A percentile compares a stretch with the other conserved stretches of the same genome.
Evolutionary conservation across 768 basidiomycete genomes (phyloP).

Genomic region (Phylloporus sp.): DNA sequence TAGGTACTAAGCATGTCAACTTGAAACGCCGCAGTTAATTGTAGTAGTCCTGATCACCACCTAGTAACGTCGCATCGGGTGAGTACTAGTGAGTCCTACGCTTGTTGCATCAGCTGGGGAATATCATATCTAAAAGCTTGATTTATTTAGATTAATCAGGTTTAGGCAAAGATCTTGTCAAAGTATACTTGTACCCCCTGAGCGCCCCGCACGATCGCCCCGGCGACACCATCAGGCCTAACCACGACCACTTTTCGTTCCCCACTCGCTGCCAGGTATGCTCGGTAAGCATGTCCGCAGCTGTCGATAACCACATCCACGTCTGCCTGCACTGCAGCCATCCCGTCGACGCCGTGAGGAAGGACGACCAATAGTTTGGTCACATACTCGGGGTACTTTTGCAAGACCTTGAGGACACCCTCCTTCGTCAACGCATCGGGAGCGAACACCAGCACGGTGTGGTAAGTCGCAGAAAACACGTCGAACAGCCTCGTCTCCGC

Average conservation of each 20-base stretch:
- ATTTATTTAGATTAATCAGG: no score
- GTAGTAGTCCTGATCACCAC: no score
- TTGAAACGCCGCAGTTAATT: no score
- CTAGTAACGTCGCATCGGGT: no score
- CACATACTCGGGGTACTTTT: constrained; percentile 1
- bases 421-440: not conserved
- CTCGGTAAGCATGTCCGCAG: constrained; percentile 36
- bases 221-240: constrained; percentile 46
- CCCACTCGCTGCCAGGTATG: constrained; percentile 33
- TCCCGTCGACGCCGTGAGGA: constrained; percentile 1
- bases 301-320: constrained; percentile 36
- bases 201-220: constrained; percentile 23
- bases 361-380: constrained; percentile 14
- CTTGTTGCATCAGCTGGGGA: no score
- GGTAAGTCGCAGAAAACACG: not conserved
- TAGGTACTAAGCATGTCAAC: no score
- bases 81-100: no score
- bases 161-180: constrained; percentile 14
- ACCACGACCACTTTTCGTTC: constrained; percentile 34
- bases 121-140: no score
- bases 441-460: constrained; percentile 29
- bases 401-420: constrained; percentile 9
- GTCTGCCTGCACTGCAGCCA: constrained; percentile 18
- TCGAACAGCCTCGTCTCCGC: constrained; percentile 1
- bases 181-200: constrained; percentile 20